Evolutionary conservation across 441 rosid species (phyloP).

Genomic region (Lagerstroemia fauriei): DNA sequence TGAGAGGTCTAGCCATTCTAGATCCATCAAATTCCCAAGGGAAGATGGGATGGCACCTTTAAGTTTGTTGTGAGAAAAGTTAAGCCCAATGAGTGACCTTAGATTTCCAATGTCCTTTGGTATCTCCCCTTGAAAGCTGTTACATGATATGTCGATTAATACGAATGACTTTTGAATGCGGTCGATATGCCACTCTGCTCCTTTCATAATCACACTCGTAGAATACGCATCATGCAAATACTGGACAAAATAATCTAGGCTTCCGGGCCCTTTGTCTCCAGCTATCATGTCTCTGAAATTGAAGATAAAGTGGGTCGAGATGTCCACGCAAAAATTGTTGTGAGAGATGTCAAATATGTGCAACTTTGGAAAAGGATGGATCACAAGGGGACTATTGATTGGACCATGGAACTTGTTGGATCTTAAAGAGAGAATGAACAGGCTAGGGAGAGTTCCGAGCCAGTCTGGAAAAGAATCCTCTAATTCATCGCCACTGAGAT

Average conservation of each 20-base stretch:
- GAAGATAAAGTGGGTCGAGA: neutral
- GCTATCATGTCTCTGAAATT: neutral
- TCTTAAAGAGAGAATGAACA: neutral
- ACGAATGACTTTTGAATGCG: neutral
- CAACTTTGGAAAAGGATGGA: neutral
- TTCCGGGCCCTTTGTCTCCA: neutral
- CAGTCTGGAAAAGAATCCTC: constrained; percentile 18
- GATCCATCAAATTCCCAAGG: constrained; percentile 12
- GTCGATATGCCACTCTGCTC: neutral
- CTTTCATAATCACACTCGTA: constrained; percentile 1
- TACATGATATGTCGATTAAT: neutral
- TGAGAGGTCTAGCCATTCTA: constrained; percentile 9
- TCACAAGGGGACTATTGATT: neutral
- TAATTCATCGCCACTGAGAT: constrained; percentile 13
- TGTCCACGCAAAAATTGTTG: neutral
- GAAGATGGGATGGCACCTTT: neutral
- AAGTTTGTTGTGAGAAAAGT: neutral
- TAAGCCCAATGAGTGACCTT: neutral
- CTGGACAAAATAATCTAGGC: neutral
- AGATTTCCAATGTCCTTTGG: constrained; percentile 3
- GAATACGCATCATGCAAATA: neutral
- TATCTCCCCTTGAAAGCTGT: constrained; percentile 3
- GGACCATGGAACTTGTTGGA: constrained; percentile 28
- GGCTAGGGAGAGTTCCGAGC: neutral
- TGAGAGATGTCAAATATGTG: constrained; percentile 11